Conservation (phyloP, 169 alveolate genomes). For the Babesia caballi region DNA sequence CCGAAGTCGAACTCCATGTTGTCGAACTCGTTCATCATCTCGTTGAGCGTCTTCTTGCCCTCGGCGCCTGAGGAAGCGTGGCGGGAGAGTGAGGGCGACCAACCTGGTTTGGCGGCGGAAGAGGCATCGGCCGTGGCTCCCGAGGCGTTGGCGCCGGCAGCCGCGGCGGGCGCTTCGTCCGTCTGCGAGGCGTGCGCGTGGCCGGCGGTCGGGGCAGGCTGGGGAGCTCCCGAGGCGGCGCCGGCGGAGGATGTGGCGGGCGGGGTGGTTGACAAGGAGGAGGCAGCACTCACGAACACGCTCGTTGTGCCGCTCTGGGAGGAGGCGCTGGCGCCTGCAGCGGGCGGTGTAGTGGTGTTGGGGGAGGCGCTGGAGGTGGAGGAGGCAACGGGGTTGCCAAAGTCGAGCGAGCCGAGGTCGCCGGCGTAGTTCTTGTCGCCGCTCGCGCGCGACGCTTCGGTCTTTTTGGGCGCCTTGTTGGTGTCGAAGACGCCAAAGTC, state of each 20-base stretch:
- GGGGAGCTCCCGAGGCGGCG: too few species aligned
- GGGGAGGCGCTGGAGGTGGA: too few species aligned
- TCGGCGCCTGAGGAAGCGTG: neutral
- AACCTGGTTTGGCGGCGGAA: neutral
- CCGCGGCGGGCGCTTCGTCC: too few species aligned
- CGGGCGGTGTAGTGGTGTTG: too few species aligned
- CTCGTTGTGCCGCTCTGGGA: too few species aligned
- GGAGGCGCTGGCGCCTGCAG: too few species aligned
- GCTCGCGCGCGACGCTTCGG: neutral
- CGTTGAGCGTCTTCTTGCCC: slow-evolving; percentile 30
- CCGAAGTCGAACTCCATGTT: slow-evolving; percentile 52
- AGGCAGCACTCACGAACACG: too few species aligned
- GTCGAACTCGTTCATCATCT: slow-evolving; percentile 42
- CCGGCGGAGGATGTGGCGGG: too few species aligned
- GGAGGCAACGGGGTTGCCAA: too few species aligned
- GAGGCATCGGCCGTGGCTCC: neutral
- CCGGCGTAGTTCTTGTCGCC: neutral
- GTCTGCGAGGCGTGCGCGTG: too few species aligned
- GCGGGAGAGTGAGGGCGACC: neutral
- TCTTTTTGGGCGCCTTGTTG: neutral
- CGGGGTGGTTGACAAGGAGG: too few species aligned
- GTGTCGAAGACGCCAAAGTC: slow-evolving; percentile 23
- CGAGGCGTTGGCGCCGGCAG: neutral
- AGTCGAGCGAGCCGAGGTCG: slow-evolving; percentile 5
- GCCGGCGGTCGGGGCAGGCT: too few species aligned